Percentiles rank a stretch among this genome's conserved stretches.
Evolutionary conservation across 257 asterid genomes (phyloP).

Genomic region (Forsythia suspensa): DNA sequence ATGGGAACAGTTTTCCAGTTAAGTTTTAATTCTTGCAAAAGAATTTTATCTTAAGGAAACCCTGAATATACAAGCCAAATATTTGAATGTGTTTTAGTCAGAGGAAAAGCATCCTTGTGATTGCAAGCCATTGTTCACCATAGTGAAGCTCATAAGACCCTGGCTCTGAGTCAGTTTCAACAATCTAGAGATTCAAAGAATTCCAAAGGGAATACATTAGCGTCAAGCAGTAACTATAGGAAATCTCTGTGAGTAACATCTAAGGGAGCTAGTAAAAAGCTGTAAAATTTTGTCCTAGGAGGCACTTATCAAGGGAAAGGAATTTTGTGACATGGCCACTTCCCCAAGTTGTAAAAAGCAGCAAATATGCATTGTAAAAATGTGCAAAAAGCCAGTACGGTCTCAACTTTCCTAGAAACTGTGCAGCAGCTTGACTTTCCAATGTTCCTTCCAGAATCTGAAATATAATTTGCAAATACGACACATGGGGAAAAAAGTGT

Average conservation of each 20-base stretch:
- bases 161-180: conserved; percentile 71
- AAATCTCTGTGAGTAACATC: conserved; percentile 9
- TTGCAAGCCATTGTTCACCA: conserved; percentile 96
- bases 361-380: conserved; percentile 85
- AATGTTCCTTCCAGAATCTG: conserved; percentile 73
- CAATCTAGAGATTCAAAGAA: conserved; percentile 37
- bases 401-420: conserved; percentile 66
- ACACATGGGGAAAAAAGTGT: conserved; percentile 3
- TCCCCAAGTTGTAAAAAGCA: conserved; percentile 85
- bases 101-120: conserved; percentile 72
- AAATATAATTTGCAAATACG: conserved; percentile 21
- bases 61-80: conserved; percentile 43
- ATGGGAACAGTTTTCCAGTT: conserved; percentile 13
- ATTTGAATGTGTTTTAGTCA: conserved; percentile 45
- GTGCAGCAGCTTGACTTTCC: conserved; percentile 88
- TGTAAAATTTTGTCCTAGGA: conserved; percentile 64
- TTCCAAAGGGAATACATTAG: conserved; percentile 21
- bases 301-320: conserved; percentile 64
- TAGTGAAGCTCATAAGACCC: conserved; percentile 78
- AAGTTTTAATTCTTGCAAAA: background rate
- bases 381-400: conserved; percentile 96
- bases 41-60: conserved; percentile 4
- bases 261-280: conserved; percentile 37
- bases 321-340: conserved; percentile 54
- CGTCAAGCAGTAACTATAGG: conserved; percentile 9